Evolutionary conservation across 805 yeast species (phyloP).

Genomic region (Sugiyamaella floridensis): DNA sequence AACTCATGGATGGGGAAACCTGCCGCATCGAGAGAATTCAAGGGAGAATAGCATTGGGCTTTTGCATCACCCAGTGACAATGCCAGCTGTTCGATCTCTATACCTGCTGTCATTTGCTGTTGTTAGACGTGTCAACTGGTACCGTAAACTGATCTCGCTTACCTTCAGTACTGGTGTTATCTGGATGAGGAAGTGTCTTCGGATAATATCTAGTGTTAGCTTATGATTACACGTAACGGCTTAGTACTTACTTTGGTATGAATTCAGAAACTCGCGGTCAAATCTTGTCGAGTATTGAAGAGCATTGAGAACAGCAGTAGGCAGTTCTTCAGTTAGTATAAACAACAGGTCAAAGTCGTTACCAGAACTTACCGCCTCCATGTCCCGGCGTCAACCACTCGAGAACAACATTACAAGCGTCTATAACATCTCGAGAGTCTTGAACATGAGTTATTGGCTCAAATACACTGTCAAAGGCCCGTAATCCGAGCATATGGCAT

Average conservation of each 20-base stretch:
- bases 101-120: neutral
- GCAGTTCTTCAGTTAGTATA: neutral
- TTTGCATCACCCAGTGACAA: constrained; percentile 8
- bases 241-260: neutral
- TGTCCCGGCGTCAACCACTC: neutral
- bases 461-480: neutral
- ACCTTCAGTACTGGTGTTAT: neutral
- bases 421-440: neutral
- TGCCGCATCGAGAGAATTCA: constrained; percentile 3
- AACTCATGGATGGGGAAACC: constrained; percentile 1
- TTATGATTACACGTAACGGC: neutral
- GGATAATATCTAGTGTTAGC: neutral
- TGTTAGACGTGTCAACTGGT: neutral
- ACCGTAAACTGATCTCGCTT: neutral
- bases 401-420: neutral
- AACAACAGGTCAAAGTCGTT: too few relatives aligned
- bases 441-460: neutral
- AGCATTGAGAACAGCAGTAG: neutral
- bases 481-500: neutral
- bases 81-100: constrained; percentile 7
- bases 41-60: constrained; percentile 13
- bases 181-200: neutral
- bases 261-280: neutral
- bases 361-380: neutral
- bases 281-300: neutral